These are phyloP conservation scores for Gloeostereum incarnatum DNA, from an alignment of 768 basidiomycete genomes.

Conservation along the genomic window DNA sequence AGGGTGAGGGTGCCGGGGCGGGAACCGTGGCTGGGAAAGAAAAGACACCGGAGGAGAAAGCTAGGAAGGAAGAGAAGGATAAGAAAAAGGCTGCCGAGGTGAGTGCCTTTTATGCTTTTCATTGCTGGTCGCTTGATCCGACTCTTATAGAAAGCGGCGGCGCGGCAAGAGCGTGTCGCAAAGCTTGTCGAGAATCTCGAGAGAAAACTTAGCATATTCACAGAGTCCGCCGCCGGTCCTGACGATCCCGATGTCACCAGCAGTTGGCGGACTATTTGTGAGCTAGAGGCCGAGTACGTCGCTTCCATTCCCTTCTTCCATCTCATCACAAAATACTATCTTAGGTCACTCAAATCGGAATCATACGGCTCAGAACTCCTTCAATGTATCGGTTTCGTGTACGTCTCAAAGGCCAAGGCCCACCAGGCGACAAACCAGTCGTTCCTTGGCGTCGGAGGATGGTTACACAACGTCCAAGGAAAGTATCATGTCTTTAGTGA, in stretches of 20 bases:
- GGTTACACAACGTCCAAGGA: constrained; percentile 87
- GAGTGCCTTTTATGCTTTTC: constrained; percentile 11
- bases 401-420: constrained; percentile 75
- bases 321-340: constrained; percentile 1
- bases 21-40: constrained; percentile 40
- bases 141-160: constrained; percentile 59
- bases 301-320: constrained; percentile 3
- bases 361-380: constrained; percentile 84
- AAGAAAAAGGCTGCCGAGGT: constrained; percentile 63
- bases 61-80: constrained; percentile 66
- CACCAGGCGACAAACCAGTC: constrained; percentile 64
- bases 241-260: constrained; percentile 58
- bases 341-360: constrained; percentile 73
- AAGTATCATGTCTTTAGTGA: constrained; percentile 93
- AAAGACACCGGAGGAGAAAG: constrained; percentile 57
- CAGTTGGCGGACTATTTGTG: constrained; percentile 73
- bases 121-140: constrained; percentile 1
- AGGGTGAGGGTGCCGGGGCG: constrained; percentile 22
- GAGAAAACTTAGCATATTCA: constrained; percentile 79
- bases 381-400: constrained; percentile 82
- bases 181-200: constrained; percentile 74
- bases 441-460: constrained; percentile 82
- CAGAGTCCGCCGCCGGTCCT: constrained; percentile 69
- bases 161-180: constrained; percentile 63
- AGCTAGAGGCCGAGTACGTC: constrained; percentile 74